Evolutionary conservation across 2,329 filamentous ascomycete genomes (phyloP).

Genomic region (Fusarium verticillioides): DNA sequence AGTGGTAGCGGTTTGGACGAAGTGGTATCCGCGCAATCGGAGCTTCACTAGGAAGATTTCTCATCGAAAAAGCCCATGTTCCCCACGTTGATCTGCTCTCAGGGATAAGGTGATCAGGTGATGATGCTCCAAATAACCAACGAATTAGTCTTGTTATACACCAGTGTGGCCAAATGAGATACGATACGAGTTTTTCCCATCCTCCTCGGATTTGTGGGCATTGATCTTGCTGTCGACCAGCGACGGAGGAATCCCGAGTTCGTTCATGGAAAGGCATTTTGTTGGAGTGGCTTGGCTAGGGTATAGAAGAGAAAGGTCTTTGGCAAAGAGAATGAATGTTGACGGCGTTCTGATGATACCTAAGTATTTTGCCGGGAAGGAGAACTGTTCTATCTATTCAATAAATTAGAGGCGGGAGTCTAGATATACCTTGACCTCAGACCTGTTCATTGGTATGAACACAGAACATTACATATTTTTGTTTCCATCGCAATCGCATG

Average conservation of each 20-base stretch:
- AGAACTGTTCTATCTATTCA: not conserved
- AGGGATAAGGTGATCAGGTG: not conserved
- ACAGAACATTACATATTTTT: not conserved
- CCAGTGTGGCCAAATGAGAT: not conserved
- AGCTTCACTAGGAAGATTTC: not conserved
- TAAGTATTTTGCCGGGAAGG: not conserved
- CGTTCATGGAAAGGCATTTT: not conserved
- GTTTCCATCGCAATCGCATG: not conserved
- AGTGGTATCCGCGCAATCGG: not conserved
- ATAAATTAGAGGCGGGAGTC: not conserved
- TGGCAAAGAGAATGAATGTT: not conserved
- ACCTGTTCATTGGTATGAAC: not conserved
- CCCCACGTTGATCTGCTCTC: not conserved
- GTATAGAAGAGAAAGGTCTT: not conserved
- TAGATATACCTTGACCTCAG: not conserved
- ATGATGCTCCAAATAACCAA: not conserved
- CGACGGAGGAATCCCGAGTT: not conserved
- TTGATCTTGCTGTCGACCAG: not conserved
- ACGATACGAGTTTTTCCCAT: not conserved
- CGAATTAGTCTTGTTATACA: not conserved
- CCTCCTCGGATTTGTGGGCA: slow-evolving; percentile 7
- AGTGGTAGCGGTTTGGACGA: not conserved
- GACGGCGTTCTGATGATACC: not conserved
- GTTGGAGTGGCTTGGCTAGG: not conserved
- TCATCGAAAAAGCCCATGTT: not conserved